phyloP scores from a whole-genome alignment of 257 asterid species.

The Solanum lignicaule region DNA sequence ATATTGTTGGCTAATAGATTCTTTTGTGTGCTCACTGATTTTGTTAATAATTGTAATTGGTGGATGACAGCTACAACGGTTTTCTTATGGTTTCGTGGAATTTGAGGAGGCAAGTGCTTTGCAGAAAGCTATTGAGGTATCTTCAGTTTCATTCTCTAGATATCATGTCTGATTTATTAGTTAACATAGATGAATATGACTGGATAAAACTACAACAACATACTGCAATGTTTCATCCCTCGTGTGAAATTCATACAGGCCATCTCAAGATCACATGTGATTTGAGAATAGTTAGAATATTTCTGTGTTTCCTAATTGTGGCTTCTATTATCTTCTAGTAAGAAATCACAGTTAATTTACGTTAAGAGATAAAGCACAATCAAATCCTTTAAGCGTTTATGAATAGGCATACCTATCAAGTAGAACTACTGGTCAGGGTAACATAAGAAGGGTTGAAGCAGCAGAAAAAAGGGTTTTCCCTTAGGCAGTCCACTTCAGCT shows the following conservation, averaged over 20 bases:
- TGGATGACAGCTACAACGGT: slow-evolving; percentile 15
- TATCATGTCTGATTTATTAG: neutral
- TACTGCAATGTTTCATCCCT: neutral
- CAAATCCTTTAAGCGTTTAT: neutral
- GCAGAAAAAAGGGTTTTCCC: neutral
- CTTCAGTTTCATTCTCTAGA: neutral
- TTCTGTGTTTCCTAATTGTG: neutral
- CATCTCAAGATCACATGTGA: neutral
- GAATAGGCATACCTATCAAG: neutral
- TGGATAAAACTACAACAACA: neutral
- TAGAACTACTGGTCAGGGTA: neutral
- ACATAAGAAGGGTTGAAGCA: neutral
- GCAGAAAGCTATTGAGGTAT: slow-evolving; percentile 37
- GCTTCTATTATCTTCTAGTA: neutral
- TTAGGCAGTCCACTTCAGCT: neutral
- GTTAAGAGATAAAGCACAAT: neutral
- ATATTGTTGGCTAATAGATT: neutral
- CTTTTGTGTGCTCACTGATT: neutral
- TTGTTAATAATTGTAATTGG: neutral
- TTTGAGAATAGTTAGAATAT: neutral
- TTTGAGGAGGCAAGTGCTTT: slow-evolving; percentile 35
- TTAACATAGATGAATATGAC: neutral
- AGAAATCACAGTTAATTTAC: neutral
- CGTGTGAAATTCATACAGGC: neutral
- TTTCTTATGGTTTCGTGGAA: slow-evolving; percentile 35